Conservation (phyloP, 495 filamentous ascomycete genomes). For the Tuber borchii region DNA sequence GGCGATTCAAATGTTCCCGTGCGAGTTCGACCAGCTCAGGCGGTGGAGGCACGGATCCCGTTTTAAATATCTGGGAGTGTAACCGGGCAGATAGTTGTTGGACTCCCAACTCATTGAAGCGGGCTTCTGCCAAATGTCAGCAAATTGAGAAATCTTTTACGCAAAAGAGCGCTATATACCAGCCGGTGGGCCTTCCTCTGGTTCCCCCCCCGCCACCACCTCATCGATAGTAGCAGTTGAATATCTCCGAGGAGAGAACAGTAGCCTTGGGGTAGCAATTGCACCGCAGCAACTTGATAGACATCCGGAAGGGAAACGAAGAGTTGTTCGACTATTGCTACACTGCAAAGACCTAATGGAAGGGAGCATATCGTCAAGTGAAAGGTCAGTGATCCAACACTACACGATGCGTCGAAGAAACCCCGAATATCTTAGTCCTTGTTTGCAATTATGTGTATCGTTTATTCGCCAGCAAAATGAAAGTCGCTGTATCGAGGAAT, state of each 20-base stretch:
- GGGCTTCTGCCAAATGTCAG: conserved; percentile 28
- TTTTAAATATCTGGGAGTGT: conserved; percentile 73
- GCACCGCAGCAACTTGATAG: not conserved
- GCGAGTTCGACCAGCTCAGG: conserved; percentile 69
- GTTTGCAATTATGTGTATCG: not conserved
- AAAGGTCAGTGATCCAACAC: not conserved
- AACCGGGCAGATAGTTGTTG: conserved; percentile 83
- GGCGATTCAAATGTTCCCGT: conserved; percentile 71
- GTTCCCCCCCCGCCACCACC: not conserved
- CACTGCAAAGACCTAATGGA: not conserved
- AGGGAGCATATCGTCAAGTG: not conserved
- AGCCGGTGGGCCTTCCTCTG: not conserved
- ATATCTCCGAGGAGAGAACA: conserved; percentile 4
- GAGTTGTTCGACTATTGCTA: not conserved
- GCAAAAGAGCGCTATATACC: not conserved
- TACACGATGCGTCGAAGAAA: not conserved
- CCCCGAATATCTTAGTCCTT: not conserved
- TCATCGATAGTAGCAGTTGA: not conserved
- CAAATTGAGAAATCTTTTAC: not conserved
- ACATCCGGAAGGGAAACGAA: conserved; percentile 2
- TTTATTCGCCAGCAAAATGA: not conserved
- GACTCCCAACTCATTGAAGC: conserved; percentile 87
- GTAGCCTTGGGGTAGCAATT: not conserved
- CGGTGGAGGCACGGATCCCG: conserved; percentile 46
- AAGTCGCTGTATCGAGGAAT: not conserved